Evolutionary conservation across 805 yeast species (phyloP), one percentile per base, ranked within the genome.

Genomic region (Suhomyces sp.): DNA sequence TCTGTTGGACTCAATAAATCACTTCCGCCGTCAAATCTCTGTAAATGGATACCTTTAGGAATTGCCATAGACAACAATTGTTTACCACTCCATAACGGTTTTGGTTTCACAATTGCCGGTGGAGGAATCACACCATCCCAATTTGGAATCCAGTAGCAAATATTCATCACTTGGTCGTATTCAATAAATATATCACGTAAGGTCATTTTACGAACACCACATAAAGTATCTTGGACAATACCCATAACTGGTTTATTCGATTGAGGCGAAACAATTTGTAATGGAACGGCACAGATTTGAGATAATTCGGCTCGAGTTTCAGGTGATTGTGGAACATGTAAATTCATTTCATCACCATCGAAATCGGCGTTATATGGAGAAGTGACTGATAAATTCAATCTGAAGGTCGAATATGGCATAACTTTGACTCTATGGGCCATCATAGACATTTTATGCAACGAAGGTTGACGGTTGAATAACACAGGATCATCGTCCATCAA

Each of bases 281-380:
- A 79, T 7, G 99, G 99, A 50, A 94, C 99, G 4, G 97, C 96
- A 75, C 97, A 91, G 63, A 94, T 83, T 69, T 93, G 94, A 31
- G 93, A 87, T 59, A 94, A 78, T 72, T 94, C 99, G 1, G 99
- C 97, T 68, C 98, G 84, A 0, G 99, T 92, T 71, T 94, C 99
- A 59, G 92, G 97, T 7, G 97, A 88, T 71, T 94, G 99, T 3
- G 99, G 99, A 61, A 93, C 99, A 67, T 94, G 99, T 76, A 94
- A 87, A 74, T 94, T 94, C 99, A 94, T 94, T 76, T 94, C 99
- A 74, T 94, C 99, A 81, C 99, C 99, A 78, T 94, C 99, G 79
- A 94, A 94, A 87, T 94, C 99, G 46, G 99, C 99, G 76, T 94
- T 94, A 73, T 94, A 94, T n/a, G 99, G 99, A 17, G 98, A 90